phyloP scores from a whole-genome alignment of 2,329 filamentous ascomycete species.

The Trichothecium roseum region DNA sequence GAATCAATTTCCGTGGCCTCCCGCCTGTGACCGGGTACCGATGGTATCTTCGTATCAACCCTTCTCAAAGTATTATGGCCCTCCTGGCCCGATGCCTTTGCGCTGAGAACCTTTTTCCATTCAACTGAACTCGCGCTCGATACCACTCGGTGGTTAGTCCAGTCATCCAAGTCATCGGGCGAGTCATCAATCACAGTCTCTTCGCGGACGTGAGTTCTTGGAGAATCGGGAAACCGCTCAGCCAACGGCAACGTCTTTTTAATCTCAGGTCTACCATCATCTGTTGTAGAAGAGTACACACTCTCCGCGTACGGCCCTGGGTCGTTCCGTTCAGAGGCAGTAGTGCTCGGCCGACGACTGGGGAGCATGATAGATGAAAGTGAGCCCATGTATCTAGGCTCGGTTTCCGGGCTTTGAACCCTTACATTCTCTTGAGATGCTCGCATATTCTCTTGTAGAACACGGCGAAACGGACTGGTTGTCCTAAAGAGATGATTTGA shows the following conservation, averaged over 20 bases:
- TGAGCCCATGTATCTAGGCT: slow-evolving; percentile 25
- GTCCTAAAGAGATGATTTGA: slow-evolving; percentile 41
- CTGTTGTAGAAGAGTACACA: slow-evolving; percentile 30
- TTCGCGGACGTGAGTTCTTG: slow-evolving; percentile 3
- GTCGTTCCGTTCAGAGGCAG: slow-evolving; percentile 26
- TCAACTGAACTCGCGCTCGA: slow-evolving; percentile 38
- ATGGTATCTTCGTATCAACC: not conserved
- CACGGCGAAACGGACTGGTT: slow-evolving; percentile 44
- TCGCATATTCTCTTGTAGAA: slow-evolving; percentile 35
- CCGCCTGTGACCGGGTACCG: slow-evolving; percentile 30
- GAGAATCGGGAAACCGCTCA: not conserved
- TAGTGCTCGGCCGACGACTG: slow-evolving; percentile 26
- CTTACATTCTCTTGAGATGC: slow-evolving; percentile 19
- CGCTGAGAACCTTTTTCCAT: slow-evolving; percentile 45
- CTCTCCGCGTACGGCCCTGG: slow-evolving; percentile 34
- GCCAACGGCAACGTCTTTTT: not conserved
- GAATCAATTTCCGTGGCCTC: slow-evolving; percentile 39
- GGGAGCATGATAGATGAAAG: slow-evolving; percentile 28
- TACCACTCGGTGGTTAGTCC: slow-evolving; percentile 12
- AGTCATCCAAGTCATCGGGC: not conserved
- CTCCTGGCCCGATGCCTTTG: slow-evolving; percentile 38
- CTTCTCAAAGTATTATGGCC: slow-evolving; percentile 8
- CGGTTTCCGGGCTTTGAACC: slow-evolving; percentile 2
- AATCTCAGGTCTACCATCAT: slow-evolving; percentile 6
- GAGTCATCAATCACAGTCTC: slow-evolving; percentile 2